Evolutionary conservation across 768 basidiomycete species (phyloP), one percentile per base, ranked within the genome.

Genomic region (Tubosaeta sp.): DNA sequence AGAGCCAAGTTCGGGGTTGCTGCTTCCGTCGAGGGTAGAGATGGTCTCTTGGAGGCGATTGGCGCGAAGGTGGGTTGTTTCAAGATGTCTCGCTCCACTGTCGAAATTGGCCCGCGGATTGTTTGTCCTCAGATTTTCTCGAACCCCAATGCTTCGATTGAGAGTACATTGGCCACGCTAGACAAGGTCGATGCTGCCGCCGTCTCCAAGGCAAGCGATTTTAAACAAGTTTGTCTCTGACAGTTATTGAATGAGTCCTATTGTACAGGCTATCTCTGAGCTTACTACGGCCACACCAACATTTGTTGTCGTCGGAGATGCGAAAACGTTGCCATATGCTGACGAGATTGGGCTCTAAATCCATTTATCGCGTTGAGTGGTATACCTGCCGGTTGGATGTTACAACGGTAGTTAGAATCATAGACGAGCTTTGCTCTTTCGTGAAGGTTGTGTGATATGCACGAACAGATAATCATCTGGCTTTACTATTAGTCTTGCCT

Each of bases 1-100:
- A 92, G 91, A 68, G 91, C 95, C 55, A 94, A 88, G 70, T 94
- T 97, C 64, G 71, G 79, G 44, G 81, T 86, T 58, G 94, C 94
- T 3, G 75, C 71, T 50, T 73, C 78, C 43, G 59, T 78, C 25
- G 95, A 99, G 55, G 76, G 74, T 49, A 74, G 90, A 50, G 83
- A 84, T 9, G 88, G 89, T 18, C 63, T 89, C 27, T 66, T 87
- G 25, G 71, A 74, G 25, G 67, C 78, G 30, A 65, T 91, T 49
- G 87, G 86, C 27, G 66, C 81, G 25, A 82, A 86, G 75, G 90
- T 89, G 54, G 38, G 72, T 70, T 55, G 7, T 36, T 12, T 22
- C 31, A 21, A 54, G 32, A 16, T 49, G 36, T 30, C 11, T 30
- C 11, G 18, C 40, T 57, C 19, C 12, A 35, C 12, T 52, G n/a